Evolutionary conservation across 805 yeast genomes (phyloP), one percentile per base, ranked within the genome.

Genomic region (Yamadazyma olivae): DNA sequence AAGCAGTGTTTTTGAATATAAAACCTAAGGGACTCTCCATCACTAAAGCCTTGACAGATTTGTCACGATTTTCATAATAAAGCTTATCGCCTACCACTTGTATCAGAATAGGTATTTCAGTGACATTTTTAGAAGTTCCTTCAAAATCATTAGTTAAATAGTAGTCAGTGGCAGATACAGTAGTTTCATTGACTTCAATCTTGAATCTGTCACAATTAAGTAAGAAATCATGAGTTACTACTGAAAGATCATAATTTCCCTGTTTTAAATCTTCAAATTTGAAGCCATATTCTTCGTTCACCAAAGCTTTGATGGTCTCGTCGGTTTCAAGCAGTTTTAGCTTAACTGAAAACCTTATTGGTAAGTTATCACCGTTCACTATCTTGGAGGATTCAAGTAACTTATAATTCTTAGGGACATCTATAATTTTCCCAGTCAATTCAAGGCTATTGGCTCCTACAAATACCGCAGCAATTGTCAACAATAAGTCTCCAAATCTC

Each of bases 21-120:
- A 58, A 54, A 6, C 74, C 74, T 25, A 68, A 51, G 3, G 74
- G 74, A 46, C 70, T 58, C 38, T 51, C 53, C 57, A 60, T 42
- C 7, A 67, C 26, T 59, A 67, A 51, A 27, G 56, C 64, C 1
- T 40, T 27, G 15, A 67, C 30, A 12, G 61, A 54, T 12, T 63
- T 56, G 36, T 41, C 55, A 4, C 61, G 44, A 15, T 36, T 39
- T 41, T 64, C 67, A 42, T 67, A 67, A 44, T 57, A 67, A 38
- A 57, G 54, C 33, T 63, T 60, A 21, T 40, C 33, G 15, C 43
- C 54, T 9, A 32, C 32, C 22, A 51, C 43, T 8, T 44, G 39
- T n/a, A 62, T 43, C 2, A 31, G 15, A 17, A 65, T 49, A 8
- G 64, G 60, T 2, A 25, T 7, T 1, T 41, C 33, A 3, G 37